These are phyloP conservation scores for Xenoacremonium recifei DNA, from an alignment of 2,329 filamentous ascomycete species.

Conservation along the genomic window DNA sequence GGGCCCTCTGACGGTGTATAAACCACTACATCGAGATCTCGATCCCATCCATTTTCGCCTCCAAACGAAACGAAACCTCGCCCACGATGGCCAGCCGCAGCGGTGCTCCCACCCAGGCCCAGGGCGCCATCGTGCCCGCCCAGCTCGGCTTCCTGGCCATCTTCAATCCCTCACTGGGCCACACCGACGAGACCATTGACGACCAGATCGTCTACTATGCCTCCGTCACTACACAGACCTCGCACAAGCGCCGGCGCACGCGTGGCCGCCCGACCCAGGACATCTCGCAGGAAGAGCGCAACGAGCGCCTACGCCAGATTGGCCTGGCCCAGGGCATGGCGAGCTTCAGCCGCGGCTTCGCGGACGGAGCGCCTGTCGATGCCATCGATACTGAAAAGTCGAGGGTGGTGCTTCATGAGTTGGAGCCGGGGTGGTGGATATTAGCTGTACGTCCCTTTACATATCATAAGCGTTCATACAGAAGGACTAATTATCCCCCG, in stretches of 20 bases:
- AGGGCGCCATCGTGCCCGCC: slow-evolving; percentile 55
- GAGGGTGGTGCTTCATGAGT: slow-evolving; percentile 78
- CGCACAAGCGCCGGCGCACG: slow-evolving; percentile 40
- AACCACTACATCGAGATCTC: no score
- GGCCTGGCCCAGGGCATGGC: slow-evolving; percentile 97
- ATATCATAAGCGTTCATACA: background rate
- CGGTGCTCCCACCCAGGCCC: no score
- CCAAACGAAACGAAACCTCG: no score
- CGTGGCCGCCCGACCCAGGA: slow-evolving; percentile 41
- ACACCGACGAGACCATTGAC: slow-evolving; percentile 56
- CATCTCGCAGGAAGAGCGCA: slow-evolving; percentile 64
- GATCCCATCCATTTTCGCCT: no score
- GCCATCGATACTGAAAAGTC: slow-evolving; percentile 89
- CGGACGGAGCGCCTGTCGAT: slow-evolving; percentile 72
- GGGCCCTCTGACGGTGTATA: no score
- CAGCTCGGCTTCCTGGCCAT: slow-evolving; percentile 89
- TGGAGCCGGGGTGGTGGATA: slow-evolving; percentile 95
- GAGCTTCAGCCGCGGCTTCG: slow-evolving; percentile 86
- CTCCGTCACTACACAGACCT: slow-evolving; percentile 50
- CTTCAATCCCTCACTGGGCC: slow-evolving; percentile 83
- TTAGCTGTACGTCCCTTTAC: slow-evolving; percentile 63
- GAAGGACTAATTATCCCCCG: slow-evolving; percentile 5
- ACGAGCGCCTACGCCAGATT: slow-evolving; percentile 88
- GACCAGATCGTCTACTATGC: slow-evolving; percentile 95
- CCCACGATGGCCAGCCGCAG: no score